Evolutionary conservation across 164 flowering plant species (phyloP), one percentile per base, ranked within the genome.

Genomic region (Cinnamomum chago): DNA sequence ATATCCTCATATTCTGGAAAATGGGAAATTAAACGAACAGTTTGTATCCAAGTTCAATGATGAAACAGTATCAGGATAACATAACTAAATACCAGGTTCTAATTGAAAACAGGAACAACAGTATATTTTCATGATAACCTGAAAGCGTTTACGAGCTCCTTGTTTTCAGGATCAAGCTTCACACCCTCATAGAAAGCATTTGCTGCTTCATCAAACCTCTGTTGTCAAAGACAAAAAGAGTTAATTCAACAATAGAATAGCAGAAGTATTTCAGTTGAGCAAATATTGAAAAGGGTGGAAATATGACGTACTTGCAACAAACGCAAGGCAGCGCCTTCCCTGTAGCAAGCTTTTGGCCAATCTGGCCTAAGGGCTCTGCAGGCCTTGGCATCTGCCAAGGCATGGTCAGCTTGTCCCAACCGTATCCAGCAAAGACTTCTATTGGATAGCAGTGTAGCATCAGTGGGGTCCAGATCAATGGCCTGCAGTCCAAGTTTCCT

Each of bases 131-230:
- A 58, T 7, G 55, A 52, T 27, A 50, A 93, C 98, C 98, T 94
- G 89, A 93, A 96, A 76, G 98, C 95, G 78, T 74, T 68, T 52
- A 88, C 92, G 50, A 96, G 94, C 82, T 91, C 98, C 87, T 77
- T 87, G 81, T 86, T 96, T 77, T 96, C 98, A 73, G 99, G 99
- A 76, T 87, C 90, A 51, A 92, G 90, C 83, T 67, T 75, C 33
- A 96, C 92, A n/a, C 98, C 99, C 77, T 96, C 98, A 64, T 93
- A 96, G 77, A 96, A 96, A 62, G 97, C 86, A 88, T 85, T 92
- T 66, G 99, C 99, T 70, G 98, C 97, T 75, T 94, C 98, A 33
- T 96, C 98, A 82, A 92, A 96, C 79, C 81, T 89, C 99, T 96
- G 89, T 28, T 40, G 22, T 24, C 27, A 52, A 67, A 15, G 64